Evolutionary conservation across 164 flowering plant genomes (phyloP), one percentile per base, ranked within the genome.

Genomic region (Piper betle): DNA sequence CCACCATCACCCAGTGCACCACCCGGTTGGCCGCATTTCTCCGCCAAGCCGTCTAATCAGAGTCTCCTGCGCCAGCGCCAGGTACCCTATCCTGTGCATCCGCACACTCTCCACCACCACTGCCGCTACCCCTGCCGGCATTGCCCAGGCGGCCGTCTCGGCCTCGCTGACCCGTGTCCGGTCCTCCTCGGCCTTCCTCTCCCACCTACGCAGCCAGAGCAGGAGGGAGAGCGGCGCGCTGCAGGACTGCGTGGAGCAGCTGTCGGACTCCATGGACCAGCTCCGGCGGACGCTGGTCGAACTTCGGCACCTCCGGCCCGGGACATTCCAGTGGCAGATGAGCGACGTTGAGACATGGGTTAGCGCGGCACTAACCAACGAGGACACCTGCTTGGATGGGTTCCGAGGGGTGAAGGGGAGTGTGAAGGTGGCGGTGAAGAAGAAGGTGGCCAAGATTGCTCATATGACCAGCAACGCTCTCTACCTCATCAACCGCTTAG

Each of bases 311-410:
- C 66, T 79, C 37, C 60, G 53, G 13, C 15, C 68, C 37, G 79
- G 73, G 66, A 62, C 71, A 68, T 72, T 85, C 62, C 64, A 69
- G 80, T 88, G 86, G 57, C 86, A 71, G 77, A 73, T 84, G 82
- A 76, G 84, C 65, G 83, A 92, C 71, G 93, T 89, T 66, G 86
- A 88, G 85, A 91, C 98, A 72, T 91, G 96, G 96, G 84, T 91
- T 91, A 91, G 98, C 72, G 94, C 98, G 87, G 33, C 33, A 25
- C 33, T 25, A 2, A 25, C 33, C 33, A 25, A 25, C 33, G 33
- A 25, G 33, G 33, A 25, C 33, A 25, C 33, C 33, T 25, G 33
- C 33, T 25, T 25, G 33, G 33, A 25, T 25, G 33, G 33, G 50
- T 86, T 86, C 62, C 59, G 69, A n/a, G 74, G 53, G 19, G 78